Evolutionary conservation across 495 filamentous ascomycete species (phyloP).

Genomic region (Filosporella fistucella): DNA sequence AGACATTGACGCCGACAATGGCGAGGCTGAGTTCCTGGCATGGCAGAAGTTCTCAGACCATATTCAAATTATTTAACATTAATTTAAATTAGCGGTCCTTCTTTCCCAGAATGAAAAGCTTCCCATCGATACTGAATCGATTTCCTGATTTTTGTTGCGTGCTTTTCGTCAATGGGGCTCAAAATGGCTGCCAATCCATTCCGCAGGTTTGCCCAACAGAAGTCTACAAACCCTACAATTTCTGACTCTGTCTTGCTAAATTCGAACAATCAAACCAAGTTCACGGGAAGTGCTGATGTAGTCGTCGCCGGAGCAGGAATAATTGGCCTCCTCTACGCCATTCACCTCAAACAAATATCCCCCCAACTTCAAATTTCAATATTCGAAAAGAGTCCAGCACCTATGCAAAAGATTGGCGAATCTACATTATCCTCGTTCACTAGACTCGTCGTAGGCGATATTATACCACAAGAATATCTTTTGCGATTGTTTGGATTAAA

Average conservation of each 20-base stretch:
- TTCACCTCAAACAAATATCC: background rate
- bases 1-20: background rate
- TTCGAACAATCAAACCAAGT: background rate
- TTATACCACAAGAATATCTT: background rate
- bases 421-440: background rate
- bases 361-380: background rate
- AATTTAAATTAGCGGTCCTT: background rate
- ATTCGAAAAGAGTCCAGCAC: background rate
- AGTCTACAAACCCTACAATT: background rate
- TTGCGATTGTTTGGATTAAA: background rate
- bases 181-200: background rate
- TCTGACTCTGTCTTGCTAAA: background rate
- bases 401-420: background rate
- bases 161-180: background rate
- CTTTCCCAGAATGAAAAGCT: too few relatives aligned
- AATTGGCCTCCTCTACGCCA: background rate
- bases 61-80: background rate
- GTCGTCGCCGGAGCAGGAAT: background rate
- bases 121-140: background rate
- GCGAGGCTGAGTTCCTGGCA: background rate
- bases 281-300: slow-evolving; percentile 1
- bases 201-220: background rate
- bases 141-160: background rate
- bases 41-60: background rate
- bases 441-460: background rate